Base-by-base conservation (phyloP, 1,284 basidiomycete genomes). In the Heterobasidion annosum region DNA sequence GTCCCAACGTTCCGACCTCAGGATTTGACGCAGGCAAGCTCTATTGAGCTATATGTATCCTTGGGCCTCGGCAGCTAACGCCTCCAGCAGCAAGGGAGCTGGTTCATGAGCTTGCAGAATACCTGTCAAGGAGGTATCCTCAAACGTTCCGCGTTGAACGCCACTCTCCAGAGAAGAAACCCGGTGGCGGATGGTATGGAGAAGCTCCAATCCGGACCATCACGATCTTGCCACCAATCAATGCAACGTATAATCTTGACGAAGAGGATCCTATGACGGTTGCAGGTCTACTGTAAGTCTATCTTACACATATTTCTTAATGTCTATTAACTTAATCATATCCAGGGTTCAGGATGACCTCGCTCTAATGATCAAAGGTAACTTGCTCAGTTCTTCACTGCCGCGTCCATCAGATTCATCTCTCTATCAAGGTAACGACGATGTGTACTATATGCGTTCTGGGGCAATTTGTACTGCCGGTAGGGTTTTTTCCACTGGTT, bases 361-460 rank as follows among this genome's bases (percentile, higher is more conserved):
- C 45, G 85, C 85, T 10, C 64, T 91, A 10, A 86, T 91, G 85
- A 69, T 89, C 34, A 84, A 89, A 76, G 87, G 45, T 47, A 25
- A 12, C 25, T 47, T 8, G 4, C n/a, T 10, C 12, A 1, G 45
- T 32, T 4, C 25, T 25, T 25, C 25, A 25, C 0, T 25, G 25
- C 45, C 25, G 18, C 9, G 3, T 47, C 18, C 25, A 16, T 18
- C 18, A 10, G 2, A 19, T 47, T 32, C 10, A 16, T n/a, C 18
- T 9, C 18, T 10, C 10, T 25, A 7, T 19, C 18, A 10, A 47
- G 45, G 85, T 75, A 56, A 50, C 58, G 80, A 86, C 57, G 81
- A 82, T 42, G 70, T 72, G 56, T 85, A 87, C 62, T 84, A 87
- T 61, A 82, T 89, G 57, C 82, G 85, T 63, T 83, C 78, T 43